phyloP scores from a whole-genome alignment of 208 protist genomes.

The Acanthamoeba lenticulata region DNA sequence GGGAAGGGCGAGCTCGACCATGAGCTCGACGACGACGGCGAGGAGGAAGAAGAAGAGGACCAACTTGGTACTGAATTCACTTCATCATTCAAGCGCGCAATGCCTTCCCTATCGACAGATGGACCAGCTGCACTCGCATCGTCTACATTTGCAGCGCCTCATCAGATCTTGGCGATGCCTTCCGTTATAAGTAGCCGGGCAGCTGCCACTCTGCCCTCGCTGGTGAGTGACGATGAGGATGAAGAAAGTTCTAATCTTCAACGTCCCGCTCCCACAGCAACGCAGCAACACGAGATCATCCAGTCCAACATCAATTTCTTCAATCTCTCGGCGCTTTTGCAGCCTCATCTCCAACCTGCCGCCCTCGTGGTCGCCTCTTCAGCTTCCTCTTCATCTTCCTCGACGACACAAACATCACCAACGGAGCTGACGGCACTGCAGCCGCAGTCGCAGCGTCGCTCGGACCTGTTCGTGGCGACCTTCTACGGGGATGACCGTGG shows the following conservation, averaged over 20 bases:
- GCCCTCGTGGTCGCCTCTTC: neutral
- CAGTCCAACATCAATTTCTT: constrained; percentile 42
- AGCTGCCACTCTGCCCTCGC: neutral
- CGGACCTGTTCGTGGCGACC: constrained; percentile 19
- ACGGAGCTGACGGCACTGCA: neutral
- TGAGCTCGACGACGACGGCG: neutral
- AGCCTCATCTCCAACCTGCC: no score
- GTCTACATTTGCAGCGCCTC: neutral
- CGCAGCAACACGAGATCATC: neutral
- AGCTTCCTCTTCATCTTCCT: neutral
- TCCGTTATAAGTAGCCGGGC: neutral
- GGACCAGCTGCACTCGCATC: neutral
- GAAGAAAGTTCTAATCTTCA: neutral
- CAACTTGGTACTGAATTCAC: neutral
- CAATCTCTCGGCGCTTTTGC: neutral
- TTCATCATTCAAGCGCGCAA: neutral
- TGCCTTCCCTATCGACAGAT: neutral
- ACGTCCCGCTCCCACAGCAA: neutral
- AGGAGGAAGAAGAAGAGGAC: neutral
- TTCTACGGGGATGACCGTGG: constrained; percentile 26
- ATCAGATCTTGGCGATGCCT: neutral
- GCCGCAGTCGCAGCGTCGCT: neutral
- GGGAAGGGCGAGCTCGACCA: constrained; percentile 4
- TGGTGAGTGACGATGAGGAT: neutral
- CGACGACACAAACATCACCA: neutral